A percentile compares a stretch with the other conserved stretches of the same genome.
Conservation (phyloP, 306 rosid species). For the Rosa lucieae region DNA sequence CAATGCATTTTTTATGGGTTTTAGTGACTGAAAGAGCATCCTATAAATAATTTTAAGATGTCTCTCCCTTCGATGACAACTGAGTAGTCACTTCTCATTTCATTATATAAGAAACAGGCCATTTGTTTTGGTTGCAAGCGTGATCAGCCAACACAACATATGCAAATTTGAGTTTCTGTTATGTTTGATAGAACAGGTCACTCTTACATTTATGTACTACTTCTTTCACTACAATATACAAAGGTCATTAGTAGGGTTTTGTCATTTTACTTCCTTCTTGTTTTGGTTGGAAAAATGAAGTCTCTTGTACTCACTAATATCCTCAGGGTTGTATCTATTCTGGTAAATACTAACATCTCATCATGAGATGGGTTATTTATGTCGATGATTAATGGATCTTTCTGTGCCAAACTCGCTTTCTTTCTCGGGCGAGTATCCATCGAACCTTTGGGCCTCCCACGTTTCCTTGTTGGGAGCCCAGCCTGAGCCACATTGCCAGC, state of each 20-base stretch:
- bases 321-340: background rate
- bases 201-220: background rate
- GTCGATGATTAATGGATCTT: no score
- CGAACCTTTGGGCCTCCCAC: no score
- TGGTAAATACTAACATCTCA: no score
- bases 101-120: background rate
- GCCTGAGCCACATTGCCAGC: no score
- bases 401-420: no score
- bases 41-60: background rate
- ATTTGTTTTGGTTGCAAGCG: background rate
- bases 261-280: background rate
- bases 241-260: background rate
- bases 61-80: conserved; percentile 5
- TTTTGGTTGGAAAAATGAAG: background rate
- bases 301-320: background rate
- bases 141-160: background rate
- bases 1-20: background rate
- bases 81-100: conserved; percentile 20
- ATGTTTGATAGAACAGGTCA: background rate
- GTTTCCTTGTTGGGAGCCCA: no score
- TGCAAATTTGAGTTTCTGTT: background rate
- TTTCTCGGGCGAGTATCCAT: no score
- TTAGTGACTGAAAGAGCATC: conserved; percentile 6
- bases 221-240: conserved; percentile 1
- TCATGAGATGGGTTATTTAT: no score